phyloP scores from a whole-genome alignment of 2,329 filamentous ascomycete species.

The Xylariaceae sp. region DNA sequence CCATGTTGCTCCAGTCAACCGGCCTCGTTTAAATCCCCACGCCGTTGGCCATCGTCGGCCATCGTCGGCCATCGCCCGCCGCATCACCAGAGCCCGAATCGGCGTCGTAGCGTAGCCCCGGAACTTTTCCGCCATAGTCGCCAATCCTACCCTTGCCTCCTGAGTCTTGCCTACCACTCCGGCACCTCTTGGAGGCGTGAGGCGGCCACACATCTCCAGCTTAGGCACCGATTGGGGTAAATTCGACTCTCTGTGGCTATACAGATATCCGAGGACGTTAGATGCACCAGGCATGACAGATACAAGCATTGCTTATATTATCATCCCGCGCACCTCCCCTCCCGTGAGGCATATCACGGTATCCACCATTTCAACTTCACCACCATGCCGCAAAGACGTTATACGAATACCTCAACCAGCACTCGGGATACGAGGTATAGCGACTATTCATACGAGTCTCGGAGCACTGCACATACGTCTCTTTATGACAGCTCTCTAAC shows the following conservation, averaged over 20 bases:
- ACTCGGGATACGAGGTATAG: slow-evolving; percentile 34
- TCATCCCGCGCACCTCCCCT: no score
- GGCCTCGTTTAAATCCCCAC: slow-evolving; percentile 18
- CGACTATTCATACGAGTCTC: slow-evolving; percentile 37
- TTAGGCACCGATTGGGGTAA: no score
- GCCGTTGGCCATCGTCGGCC: slow-evolving; percentile 2
- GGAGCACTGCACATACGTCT: slow-evolving; percentile 41
- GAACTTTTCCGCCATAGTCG: no score
- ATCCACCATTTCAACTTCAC: slow-evolving; percentile 17
- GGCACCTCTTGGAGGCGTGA: not conserved
- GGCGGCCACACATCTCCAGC: not conserved
- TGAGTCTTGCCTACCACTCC: not conserved
- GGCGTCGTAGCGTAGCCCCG: no score
- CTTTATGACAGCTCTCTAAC: slow-evolving; percentile 32
- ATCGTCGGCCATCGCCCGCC: not conserved
- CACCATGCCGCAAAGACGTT: slow-evolving; percentile 29
- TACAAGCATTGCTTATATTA: slow-evolving; percentile 2
- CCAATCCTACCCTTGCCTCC: not conserved
- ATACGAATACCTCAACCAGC: slow-evolving; percentile 26
- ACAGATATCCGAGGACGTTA: no score
- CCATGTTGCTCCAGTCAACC: slow-evolving; percentile 24
- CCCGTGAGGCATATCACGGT: slow-evolving; percentile 9
- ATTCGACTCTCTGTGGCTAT: no score
- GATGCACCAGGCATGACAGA: not conserved
- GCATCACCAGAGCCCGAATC: not conserved